Evolutionary conservation across 257 asterid species (phyloP), one percentile per base, ranked within the genome.

Genomic region (Fraxinus cuspidata): DNA sequence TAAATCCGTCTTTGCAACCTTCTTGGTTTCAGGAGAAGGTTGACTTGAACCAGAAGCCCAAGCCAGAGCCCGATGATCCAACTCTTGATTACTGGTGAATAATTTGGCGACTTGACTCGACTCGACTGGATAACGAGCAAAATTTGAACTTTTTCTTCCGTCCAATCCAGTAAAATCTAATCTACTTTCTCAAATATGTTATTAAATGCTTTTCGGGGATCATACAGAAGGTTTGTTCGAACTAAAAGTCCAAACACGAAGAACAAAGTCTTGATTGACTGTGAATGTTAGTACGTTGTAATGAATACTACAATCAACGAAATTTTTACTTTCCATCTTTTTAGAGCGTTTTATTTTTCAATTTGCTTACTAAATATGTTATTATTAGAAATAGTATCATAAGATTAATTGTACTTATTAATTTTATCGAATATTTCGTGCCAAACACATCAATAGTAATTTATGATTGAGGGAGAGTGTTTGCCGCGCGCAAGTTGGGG

Each of bases 1-100:
- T 67, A 11, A 38, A 82, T 28, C 79, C 79, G n/a, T 65, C 81
- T 18, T 38, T 86, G 79, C 84, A 84, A 56, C 78, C 85, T 5
- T 78, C 84, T 71, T 86, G 90, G 90, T 78, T 82, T 73, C 84
- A 82, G 56, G 90, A 87, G 74, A 87, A 85, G 81, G 86, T 63
- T 63, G 69, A 63, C 69, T 63, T 63, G 69, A 63, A 63, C 69
- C 34, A 63, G 69, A 63, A 63, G 69, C 69, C 69, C 34, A 25
- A 63, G 69, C 69, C 69, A 5, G 69, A 63, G 1, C n/a, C 69
- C 35, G 34, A 27, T 3, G 69, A 63, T 27, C 35, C 69, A 7
- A 63, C 9, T 12, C 35, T 63, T 25, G 69, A 63, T 25, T 63
- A 63, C 69, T 63, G 34, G 69, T 63, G 69, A 63, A 63, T 27